These are phyloP conservation scores for Hanseniaspora vineae DNA, from an alignment of 805 yeast species.

Conservation along the genomic window DNA sequence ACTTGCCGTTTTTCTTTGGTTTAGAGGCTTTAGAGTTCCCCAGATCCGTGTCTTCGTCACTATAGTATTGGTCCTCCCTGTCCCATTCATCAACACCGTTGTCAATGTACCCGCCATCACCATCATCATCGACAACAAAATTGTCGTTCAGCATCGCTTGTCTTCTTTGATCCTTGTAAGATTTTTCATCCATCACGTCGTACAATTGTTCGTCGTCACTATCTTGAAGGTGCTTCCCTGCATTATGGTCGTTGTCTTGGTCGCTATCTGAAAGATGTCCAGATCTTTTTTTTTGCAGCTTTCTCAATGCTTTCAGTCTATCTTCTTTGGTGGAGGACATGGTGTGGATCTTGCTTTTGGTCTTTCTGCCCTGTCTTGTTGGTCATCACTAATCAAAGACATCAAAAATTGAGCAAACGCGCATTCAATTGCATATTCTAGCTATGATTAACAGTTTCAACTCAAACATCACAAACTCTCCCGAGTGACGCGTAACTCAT, in stretches of 20 bases:
- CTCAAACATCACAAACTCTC: too few species aligned
- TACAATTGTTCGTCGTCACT: conserved; percentile 41
- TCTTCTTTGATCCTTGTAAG: conserved; percentile 63
- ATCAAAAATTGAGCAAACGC: too few species aligned
- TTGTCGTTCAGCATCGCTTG: conserved; percentile 78
- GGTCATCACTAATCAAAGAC: too few species aligned
- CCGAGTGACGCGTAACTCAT: too few species aligned
- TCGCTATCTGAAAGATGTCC: conserved; percentile 10
- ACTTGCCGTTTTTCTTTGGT: conserved; percentile 8
- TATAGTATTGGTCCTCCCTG: conserved; percentile 35
- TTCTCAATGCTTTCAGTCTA: conserved; percentile 46
- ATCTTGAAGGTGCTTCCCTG: conserved; percentile 20
- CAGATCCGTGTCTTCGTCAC: conserved; percentile 35
- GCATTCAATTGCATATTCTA: too few species aligned
- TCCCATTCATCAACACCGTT: conserved; percentile 91
- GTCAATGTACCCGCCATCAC: conserved; percentile 78
- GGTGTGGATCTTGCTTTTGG: not conserved
- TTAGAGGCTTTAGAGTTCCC: conserved; percentile 20
- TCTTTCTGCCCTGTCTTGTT: not conserved
- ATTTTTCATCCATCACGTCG: conserved; percentile 77
- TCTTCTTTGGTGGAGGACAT: not conserved
- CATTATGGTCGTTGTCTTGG: conserved; percentile 30
- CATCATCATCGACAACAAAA: conserved; percentile 88
- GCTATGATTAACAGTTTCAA: too few species aligned
- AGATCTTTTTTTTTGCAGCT: conserved; percentile 44